phyloP scores from a whole-genome alignment of 345 rosid species.

The Gossypium ekmanianum region DNA sequence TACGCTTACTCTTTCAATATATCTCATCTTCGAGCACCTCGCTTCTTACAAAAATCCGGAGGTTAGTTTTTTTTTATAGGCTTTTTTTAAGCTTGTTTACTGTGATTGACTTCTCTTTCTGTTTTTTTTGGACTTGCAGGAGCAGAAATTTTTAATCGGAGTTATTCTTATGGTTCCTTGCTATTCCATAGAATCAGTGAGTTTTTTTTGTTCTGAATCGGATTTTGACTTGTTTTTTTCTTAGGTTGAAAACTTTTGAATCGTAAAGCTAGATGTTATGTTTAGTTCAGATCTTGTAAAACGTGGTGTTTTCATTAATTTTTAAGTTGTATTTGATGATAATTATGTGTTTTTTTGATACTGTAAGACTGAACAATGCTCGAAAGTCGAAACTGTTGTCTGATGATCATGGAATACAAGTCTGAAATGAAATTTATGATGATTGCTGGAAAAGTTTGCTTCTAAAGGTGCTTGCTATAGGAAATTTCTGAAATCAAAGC shows the following conservation, averaged over 20 bases:
- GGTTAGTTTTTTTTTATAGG: constrained; percentile 34
- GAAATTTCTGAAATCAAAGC: background rate
- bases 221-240: background rate
- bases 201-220: constrained; percentile 15
- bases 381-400: background rate
- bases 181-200: constrained; percentile 87
- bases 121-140: constrained; percentile 42
- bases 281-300: background rate
- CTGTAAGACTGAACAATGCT: background rate
- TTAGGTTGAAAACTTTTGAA: background rate
- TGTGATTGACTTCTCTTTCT: background rate
- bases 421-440: background rate
- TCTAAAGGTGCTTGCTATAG: background rate
- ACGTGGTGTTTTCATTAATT: background rate
- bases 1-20: constrained; percentile 66
- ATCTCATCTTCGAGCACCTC: constrained; percentile 84
- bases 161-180: constrained; percentile 99
- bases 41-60: constrained; percentile 96
- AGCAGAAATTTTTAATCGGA: constrained; percentile 94
- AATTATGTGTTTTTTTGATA: background rate
- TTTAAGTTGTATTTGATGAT: background rate
- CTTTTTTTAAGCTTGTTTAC: background rate
- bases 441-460: background rate
- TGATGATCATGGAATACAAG: background rate
- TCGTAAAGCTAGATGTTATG: background rate